Base-by-base conservation (phyloP, 352 stramenopile species). In the Detonula confervacea region DNA sequence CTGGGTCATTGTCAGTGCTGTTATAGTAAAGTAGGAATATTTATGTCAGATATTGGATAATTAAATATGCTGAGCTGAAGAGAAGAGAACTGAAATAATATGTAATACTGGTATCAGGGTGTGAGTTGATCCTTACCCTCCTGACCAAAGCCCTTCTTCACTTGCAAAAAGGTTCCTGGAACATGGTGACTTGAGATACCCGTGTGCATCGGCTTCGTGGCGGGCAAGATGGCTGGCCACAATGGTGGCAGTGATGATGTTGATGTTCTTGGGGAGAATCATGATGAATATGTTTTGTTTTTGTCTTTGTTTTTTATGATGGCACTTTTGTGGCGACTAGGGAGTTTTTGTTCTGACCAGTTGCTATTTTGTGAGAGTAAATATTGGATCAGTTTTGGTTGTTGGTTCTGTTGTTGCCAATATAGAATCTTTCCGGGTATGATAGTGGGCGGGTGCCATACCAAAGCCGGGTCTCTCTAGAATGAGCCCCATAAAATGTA, bases 141-240 rank as follows among this genome's bases (percentile, higher is more conserved):
- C 64, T 61, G 18, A 75, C 80, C 80, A 84, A 65, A 63, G 70
- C 63, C 44, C 33, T 12, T 75, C 52, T 4, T 69, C 56, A n/a
- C 25, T 56, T 24, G 79, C 79, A 33, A 67, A 59, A 22, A 74
- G 84, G 54, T 87, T 87, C 18, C 80, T 72, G 11, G 80, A 84
- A 57, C 80, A 63, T 52, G 79, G 79, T 47, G 68, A 57, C 65
- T 77, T 81, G 14, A 87, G 51, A 54, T 87, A 87, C 8, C 79
- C 79, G 42, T 83, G 79, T 1, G 65, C 72, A 12, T 75, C 51
- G 29, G 65, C 70, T 14, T 20, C 60, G 1, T 35, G 29, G 46
- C 20, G 37, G 22, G 22, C 24, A 27, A 76, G n/a, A 57, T 62
- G 30, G 29, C 2, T 37, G 14, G 56, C 68, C 2, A 79, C 18